Base-by-base conservation (phyloP, 192 early-diverging fungal species). In the Dimargaris cristalligena region DNA sequence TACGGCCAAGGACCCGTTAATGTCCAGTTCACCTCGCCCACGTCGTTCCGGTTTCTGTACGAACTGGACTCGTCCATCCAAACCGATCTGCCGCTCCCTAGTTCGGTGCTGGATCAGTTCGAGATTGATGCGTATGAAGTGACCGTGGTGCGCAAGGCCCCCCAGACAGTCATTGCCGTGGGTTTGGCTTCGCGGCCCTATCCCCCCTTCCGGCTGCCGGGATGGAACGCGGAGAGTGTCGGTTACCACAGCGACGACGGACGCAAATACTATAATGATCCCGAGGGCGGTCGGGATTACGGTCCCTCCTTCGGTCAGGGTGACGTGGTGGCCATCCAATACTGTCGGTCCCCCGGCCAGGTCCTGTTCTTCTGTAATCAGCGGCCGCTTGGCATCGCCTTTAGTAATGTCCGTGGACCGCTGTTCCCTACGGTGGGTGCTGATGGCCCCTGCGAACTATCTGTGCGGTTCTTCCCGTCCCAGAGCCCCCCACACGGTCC, bases 231-330 rank as follows among this genome's bases (percentile, higher is more conserved):
- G 16, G 56, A 66, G 26, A 59, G 49, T 8, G 32, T 77, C 33
- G 75, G 63, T 1, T 71, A 65, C 58, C 75, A 77, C 59, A 60
- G 54, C 18, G 75, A 77, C 63, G 75, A 77, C 61, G 75, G 72
- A 31, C 56, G 60, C 29, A 25, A 73, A 31, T 77, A 64, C 63
- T 41, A 64, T 34, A 65, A 64, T 25, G 48, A 67, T 22, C 54
- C 63, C 31, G 59, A 65, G 29, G 65, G 63, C 23, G 68, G 68
- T 16, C 26, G 48, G 10, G 14, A 29, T 34, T 61, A 65, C 48
- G 44, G 31, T 3, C 50, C 38, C 3, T 25, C 59, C 1, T 67
- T 46, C 35, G 32, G 38, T 13, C 55, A 51, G n/a, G 68, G 69
- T 11, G 66, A 65, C 59, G 62, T 69, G 2, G 30, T 74, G 29